Evolutionary conservation across 1,284 basidiomycete species (phyloP).

Genomic region (Erythrobasidium hasegawianum): DNA sequence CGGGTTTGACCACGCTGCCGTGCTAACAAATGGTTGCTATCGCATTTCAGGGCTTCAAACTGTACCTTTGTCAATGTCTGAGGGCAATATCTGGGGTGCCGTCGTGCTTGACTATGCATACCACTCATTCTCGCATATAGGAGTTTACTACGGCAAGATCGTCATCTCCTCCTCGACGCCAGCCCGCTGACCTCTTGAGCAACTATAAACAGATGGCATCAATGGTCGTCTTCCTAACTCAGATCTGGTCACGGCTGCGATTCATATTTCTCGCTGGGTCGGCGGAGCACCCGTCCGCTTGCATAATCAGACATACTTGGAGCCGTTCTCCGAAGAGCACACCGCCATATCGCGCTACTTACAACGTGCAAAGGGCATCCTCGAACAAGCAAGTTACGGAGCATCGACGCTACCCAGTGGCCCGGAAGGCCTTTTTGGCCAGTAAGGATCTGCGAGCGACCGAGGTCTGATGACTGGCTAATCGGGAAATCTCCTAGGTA

Average conservation of each 20-base stretch:
- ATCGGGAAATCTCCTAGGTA: too few relatives aligned
- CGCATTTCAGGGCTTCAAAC: slow-evolving; percentile 59
- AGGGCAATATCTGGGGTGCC: slow-evolving; percentile 86
- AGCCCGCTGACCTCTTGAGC: too few relatives aligned
- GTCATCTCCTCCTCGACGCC: too few relatives aligned
- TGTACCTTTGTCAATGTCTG: slow-evolving; percentile 61
- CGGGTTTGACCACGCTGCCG: neutral
- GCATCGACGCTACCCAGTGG: slow-evolving; percentile 56
- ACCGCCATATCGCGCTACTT: slow-evolving; percentile 35
- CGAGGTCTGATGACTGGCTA: slow-evolving; percentile 1
- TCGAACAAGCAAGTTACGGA: slow-evolving; percentile 65
- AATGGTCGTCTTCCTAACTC: slow-evolving; percentile 95
- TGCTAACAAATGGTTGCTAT: neutral
- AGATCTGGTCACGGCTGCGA: slow-evolving; percentile 82
- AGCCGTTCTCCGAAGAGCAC: neutral
- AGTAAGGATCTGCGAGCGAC: slow-evolving; percentile 40
- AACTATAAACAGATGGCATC: slow-evolving; percentile 90
- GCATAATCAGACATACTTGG: slow-evolving; percentile 57
- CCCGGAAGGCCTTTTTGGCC: slow-evolving; percentile 53
- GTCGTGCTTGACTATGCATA: slow-evolving; percentile 92
- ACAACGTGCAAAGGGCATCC: slow-evolving; percentile 56
- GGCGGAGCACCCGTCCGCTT: slow-evolving; percentile 68
- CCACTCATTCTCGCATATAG: slow-evolving; percentile 91
- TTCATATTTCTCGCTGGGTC: slow-evolving; percentile 66
- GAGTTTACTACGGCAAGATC: slow-evolving; percentile 78